phyloP scores from a whole-genome alignment of 305 asterid species.

The Stenogyne calaminthoides region DNA sequence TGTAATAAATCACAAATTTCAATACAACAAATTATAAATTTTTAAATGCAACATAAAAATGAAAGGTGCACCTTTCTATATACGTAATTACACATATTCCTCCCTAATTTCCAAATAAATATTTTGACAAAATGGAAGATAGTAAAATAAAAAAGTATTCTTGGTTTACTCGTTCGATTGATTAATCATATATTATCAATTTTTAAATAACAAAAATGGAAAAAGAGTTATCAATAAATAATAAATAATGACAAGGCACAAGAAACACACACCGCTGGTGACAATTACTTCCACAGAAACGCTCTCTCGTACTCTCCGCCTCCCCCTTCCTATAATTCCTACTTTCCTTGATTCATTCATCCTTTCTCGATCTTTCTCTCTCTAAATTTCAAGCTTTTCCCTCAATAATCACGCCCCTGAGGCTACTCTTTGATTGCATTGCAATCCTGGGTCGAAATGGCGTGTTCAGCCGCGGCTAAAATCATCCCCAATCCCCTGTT shows the following conservation, averaged over 20 bases:
- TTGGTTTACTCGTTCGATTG: not conserved
- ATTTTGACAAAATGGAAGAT: not conserved
- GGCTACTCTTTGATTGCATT: not conserved
- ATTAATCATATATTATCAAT: not conserved
- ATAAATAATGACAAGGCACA: slow-evolving; percentile 17
- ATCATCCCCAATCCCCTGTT: slow-evolving; percentile 54
- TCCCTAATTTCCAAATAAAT: too few relatives aligned
- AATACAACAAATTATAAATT: too few relatives aligned
- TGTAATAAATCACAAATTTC: too few relatives aligned
- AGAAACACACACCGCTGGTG: slow-evolving; percentile 37
- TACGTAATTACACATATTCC: too few relatives aligned
- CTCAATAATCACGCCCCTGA: not conserved
- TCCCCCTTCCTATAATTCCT: slow-evolving; percentile 36
- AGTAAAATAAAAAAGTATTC: too few relatives aligned
- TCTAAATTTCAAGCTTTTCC: slow-evolving; percentile 19
- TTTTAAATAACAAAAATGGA: not conserved
- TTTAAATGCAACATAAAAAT: too few relatives aligned
- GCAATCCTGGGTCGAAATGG: slow-evolving; percentile 32
- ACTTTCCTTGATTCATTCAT: slow-evolving; percentile 23
- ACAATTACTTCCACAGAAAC: slow-evolving; percentile 55
- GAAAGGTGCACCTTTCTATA: too few relatives aligned
- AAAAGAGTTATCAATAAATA: not conserved
- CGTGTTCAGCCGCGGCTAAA: slow-evolving; percentile 65
- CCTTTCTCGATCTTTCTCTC: slow-evolving; percentile 14
- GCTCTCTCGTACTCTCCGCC: slow-evolving; percentile 42